Base-by-base conservation (phyloP, 768 basidiomycete species). In the Bullera alba region DNA sequence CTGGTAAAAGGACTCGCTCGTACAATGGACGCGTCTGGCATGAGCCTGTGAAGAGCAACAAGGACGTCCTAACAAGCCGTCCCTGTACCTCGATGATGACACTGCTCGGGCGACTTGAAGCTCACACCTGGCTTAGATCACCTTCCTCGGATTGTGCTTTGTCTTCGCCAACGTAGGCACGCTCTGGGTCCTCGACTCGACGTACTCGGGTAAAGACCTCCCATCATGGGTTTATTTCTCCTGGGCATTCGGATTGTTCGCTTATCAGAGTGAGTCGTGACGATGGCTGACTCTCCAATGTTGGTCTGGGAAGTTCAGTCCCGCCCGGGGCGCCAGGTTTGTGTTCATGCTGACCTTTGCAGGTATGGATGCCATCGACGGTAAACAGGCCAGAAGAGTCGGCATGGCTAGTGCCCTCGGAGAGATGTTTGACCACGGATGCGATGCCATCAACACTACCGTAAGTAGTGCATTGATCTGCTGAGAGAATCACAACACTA, bases 361-460 rank as follows among this genome's bases (percentile, higher is more conserved):
- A 61, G 63, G 50, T 26, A 56, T 52, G 44, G 53, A 65, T 54
- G 63, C 52, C 23, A 41, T 41, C 36, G 46, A 60, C 45, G 60
- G 93, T 15, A 96, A 96, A 71, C 95, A 99, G 73, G 95, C 95
- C 19, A 77, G 95, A 55, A 76, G 93, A 44, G 93, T 91, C 0
- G 90, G 90, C 1, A 97, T 95, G 87, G 86, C 90, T n/a, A 88
- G 95, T 4, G 93, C 93, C 22, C 75, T 97, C 27, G 95, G 95
- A 16, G 87, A 99, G 72, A 84, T 97, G 83, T 99, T 99, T 71
- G 95, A 99, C 68, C 95, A 97, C 73, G 93, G 91, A 5, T 71
- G 69, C 54, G 73, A 93, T 67, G 91, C 92, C 0, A 77, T 99
- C 58, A 96, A 96, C 66, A 97, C 93, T 0, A 93, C 89, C 42